A percentile compares a stretch with the other conserved stretches of the same genome.
Evolutionary conservation across 2,329 filamentous ascomycete species (phyloP).

Genomic region (Monosporascus sp.): DNA sequence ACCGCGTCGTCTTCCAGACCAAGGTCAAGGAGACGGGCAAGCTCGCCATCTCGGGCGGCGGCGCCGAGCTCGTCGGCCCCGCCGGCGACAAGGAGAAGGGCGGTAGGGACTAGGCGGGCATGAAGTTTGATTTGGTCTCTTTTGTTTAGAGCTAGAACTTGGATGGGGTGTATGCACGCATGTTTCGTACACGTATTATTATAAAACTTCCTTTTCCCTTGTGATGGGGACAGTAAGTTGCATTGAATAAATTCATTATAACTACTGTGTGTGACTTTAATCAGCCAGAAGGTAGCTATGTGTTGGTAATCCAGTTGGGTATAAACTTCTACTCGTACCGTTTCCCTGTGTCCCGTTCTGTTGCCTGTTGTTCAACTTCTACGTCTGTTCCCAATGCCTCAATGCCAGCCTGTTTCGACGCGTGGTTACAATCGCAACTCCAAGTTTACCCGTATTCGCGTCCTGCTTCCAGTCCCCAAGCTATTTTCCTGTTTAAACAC

Average conservation of each 20-base stretch:
- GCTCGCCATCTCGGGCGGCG: slow-evolving; percentile 75
- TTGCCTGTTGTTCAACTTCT: not conserved
- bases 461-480: not conserved
- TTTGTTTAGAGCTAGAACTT: not conserved
- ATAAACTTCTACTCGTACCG: slow-evolving; percentile 2
- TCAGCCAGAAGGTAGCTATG: no score
- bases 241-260: no score
- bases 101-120: slow-evolving; percentile 22
- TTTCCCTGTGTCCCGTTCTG: no score
- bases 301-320: slow-evolving; percentile 2
- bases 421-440: not conserved
- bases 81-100: slow-evolving; percentile 14
- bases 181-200: no score
- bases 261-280: no score
- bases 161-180: no score
- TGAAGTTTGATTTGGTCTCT: not conserved
- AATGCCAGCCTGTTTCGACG: not conserved
- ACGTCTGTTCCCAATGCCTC: slow-evolving; percentile 8
- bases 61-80: slow-evolving; percentile 60
- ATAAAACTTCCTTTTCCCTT: no score
- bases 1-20: slow-evolving; percentile 75
- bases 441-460: not conserved
- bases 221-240: no score
- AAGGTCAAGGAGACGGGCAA: slow-evolving; percentile 93
- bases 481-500: slow-evolving; percentile 6